Percentiles rank a stretch among this genome's conserved stretches.
Conservation (phyloP, 345 rosid genomes). For the Salix caprea region DNA sequence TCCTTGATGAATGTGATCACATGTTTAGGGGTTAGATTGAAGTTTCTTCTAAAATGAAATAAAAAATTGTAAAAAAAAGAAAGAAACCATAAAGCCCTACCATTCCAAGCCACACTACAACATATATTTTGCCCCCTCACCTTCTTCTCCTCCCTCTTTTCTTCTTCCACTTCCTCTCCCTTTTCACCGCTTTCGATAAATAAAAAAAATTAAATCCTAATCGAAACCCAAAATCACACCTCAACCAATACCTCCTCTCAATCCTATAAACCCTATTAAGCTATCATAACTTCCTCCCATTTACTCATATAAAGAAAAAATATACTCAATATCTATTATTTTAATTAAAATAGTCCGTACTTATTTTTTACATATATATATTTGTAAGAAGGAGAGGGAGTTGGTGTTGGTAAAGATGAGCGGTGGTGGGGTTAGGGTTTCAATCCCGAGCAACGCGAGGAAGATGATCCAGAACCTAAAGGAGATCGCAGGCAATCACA, state of each 20-base stretch:
- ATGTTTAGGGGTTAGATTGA: no score
- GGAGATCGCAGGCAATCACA: slow-evolving; percentile 74
- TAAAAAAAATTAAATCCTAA: neutral
- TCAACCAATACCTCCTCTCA: neutral
- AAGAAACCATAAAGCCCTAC: slow-evolving; percentile 25
- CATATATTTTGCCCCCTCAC: neutral
- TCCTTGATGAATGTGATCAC: no score
- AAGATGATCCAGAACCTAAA: slow-evolving; percentile 67
- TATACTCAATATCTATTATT: neutral
- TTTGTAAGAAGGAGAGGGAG: neutral
- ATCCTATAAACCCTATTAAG: neutral
- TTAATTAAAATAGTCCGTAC: neutral
- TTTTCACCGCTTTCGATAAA: neutral
- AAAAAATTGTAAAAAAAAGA: neutral
- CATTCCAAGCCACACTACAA: neutral
- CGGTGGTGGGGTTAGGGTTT: slow-evolving; percentile 68
- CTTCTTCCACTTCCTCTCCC: neutral
- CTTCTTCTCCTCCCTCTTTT: neutral
- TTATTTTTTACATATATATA: no score
- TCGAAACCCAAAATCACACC: neutral
- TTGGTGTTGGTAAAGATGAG: slow-evolving; percentile 52
- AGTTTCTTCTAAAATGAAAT: no score
- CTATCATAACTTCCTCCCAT: neutral
- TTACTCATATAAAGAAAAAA: neutral
- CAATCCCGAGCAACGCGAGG: slow-evolving; percentile 54